Evolutionary conservation across 768 basidiomycete species (phyloP).

Genomic region (Mycena vitilis): DNA sequence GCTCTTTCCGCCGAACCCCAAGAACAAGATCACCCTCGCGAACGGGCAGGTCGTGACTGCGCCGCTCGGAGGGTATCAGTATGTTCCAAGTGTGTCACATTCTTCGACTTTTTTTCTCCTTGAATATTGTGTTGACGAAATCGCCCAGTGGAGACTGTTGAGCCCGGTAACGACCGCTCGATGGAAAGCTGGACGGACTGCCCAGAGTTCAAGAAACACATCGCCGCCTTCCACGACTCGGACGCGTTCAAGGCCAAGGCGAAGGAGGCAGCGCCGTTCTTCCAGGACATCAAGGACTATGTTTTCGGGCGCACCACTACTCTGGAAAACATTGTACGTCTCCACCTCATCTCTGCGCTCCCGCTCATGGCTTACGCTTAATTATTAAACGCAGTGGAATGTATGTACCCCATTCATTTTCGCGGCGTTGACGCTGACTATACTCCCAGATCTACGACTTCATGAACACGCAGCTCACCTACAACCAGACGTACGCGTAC

Average conservation of each 20-base stretch:
- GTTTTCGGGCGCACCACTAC: slow-evolving; percentile 75
- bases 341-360: neutral
- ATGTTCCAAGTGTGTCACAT: slow-evolving; percentile 70
- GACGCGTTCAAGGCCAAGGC: slow-evolving; percentile 72
- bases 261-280: slow-evolving; percentile 72
- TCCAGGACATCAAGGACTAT: slow-evolving; percentile 73
- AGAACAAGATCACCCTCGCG: slow-evolving; percentile 81
- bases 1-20: slow-evolving; percentile 81
- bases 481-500: slow-evolving; percentile 86
- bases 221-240: slow-evolving; percentile 69
- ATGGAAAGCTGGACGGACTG: slow-evolving; percentile 82
- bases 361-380: neutral
- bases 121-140: neutral
- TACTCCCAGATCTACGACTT: slow-evolving; percentile 75
- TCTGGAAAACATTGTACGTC: slow-evolving; percentile 76
- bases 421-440: neutral
- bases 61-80: slow-evolving; percentile 88
- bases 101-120: neutral
- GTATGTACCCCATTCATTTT: slow-evolving; percentile 53
- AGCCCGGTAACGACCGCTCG: slow-evolving; percentile 84
- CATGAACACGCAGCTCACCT: slow-evolving; percentile 77
- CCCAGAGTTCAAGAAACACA: slow-evolving; percentile 76
- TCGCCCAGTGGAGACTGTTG: slow-evolving; percentile 84
- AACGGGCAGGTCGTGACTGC: slow-evolving; percentile 79
- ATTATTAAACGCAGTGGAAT: slow-evolving; percentile 75